Evolutionary conservation across 1,139 yeast species (phyloP), one percentile per base, ranked within the genome.

Genomic region (Pichia sp.): DNA sequence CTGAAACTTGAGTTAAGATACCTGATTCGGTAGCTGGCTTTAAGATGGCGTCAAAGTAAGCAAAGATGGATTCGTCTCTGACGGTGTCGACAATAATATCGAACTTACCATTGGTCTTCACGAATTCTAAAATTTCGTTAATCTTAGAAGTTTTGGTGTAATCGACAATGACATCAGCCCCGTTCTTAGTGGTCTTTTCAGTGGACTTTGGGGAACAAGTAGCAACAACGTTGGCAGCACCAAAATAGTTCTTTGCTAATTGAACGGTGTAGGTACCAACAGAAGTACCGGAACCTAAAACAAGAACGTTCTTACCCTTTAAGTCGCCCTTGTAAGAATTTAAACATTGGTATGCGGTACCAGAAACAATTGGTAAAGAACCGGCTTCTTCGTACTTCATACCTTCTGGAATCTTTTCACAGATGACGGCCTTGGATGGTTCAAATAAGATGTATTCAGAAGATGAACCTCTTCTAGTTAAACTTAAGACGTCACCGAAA

Each of bases 271-370:
- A 75, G 51, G 79, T 65, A 2, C 93, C 95, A 6, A 85, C 85
- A n/a, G 83, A 71, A 1, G 94, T 79, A 4, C 87, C 79, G 14
- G 85, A 93, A 38, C 96, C 96, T 50, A 85, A 70, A 35, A 87
- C 70, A 42, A 86, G 67, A 1, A 85, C 75, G 24, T 54, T 58
- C 1, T 40, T 45, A 18, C 48, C 58, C 21, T 52, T 46, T 15
- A 38, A 40, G 12, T 45, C 50, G 45, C 48, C 60, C 59, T 44
- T 67, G 63, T 62, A 27, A 52, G 59, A 9, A 60, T 46, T 48
- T 55, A 60, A 41, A 32, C 53, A 45, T 34, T 49, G 48, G 28
- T 38, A 54, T 1, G 61, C 60, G 6, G 67, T 45, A 65, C 65
- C 41, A 51, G 78, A 74, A 27, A 81, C 75, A 57, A 76, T 60